Evolutionary conservation across 2,329 filamentous ascomycete species (phyloP), one percentile per base, ranked within the genome.

Genomic region (Microdochium nivale): DNA sequence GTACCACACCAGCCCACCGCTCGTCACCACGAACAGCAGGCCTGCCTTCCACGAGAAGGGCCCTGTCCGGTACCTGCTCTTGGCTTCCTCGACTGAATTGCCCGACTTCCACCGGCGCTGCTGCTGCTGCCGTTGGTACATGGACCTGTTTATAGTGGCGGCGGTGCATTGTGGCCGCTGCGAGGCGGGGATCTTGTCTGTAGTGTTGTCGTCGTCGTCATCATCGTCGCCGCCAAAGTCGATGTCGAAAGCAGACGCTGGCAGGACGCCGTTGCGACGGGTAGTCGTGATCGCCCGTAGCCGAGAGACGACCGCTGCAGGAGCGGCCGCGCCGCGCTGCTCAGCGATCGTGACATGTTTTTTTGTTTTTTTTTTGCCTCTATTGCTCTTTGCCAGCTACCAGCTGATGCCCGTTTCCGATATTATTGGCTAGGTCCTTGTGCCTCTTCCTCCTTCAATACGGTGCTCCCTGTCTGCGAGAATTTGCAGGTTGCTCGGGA

Each of bases 31-130:
- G 73, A 99, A 97, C 56, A 99, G 78, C 49, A 90, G 60, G 19
- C 90, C 92, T 30, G 92, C 87, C 71, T 90, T 92, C 83, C 88
- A 91, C 51, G 91, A 96, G 74, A 99, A 97, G 27, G 94, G 94
- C 52, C 80, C 80, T 49, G 76, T 77, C 55, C 75, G 72, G 57
- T 82, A 75, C 56, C 78, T 70, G 65, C 77, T 81, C 68, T 77
- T 79, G 47, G 77, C 77, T 68, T 83, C 74, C 60, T 82, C 79
- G 24, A 82, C 73, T 9, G 79, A 80, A 67, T 78, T 80, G 35
- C 19, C 19, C 60, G 63, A 70, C 49, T 69, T 71, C 53, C 65
- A 68, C 32, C 70, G 63, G 53, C 69, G 51, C 64, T 57, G 21
- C 8, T 37, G 33, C 7, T 37, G 33, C 14, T 33, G 30, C 30